Conservation (phyloP, 73 alveolate genomes). For the Paramecium tetraurelia region DNA sequence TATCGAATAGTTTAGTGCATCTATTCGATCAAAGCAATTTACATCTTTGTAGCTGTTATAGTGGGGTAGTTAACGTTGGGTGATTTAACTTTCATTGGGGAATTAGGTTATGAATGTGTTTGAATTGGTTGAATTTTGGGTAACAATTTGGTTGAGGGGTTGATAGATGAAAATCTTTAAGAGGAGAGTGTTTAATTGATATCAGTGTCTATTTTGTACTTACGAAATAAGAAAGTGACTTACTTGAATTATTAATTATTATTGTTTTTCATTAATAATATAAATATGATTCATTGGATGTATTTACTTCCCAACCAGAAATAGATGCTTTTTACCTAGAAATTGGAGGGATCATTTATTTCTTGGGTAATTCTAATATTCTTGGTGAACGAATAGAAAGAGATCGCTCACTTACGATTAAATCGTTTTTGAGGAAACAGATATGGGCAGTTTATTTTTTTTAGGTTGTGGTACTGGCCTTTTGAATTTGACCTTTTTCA, state of each 20-base stretch:
- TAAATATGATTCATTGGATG: neutral
- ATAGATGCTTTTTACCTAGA: neutral
- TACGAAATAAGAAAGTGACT: neutral
- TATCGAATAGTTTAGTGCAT: neutral
- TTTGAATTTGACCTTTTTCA: neutral
- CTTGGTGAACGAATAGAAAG: slow-evolving; percentile 5
- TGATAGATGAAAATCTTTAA: neutral
- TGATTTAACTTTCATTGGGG: neutral
- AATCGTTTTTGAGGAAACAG: neutral
- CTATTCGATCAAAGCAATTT: neutral
- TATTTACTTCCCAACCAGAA: neutral
- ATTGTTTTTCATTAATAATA: neutral
- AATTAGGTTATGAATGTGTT: neutral
- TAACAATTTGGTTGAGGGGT: neutral
- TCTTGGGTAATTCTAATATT: neutral
- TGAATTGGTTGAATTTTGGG: neutral
- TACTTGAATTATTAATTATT: neutral
- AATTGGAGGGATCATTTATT: neutral
- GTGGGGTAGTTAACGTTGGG: neutral
- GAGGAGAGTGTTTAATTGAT: neutral
- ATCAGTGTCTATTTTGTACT: neutral
- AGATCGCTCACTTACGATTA: neutral
- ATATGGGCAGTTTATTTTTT: neutral
- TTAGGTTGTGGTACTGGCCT: neutral
- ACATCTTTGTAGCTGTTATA: neutral